Conservation (phyloP, 345 rosid species). For the thale cress (Arabidopsis thaliana) region TAIR10.1 NC_003074.8:9152001-9152500, state of each 20-base stretch:
- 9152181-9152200: conserved; percentile 1
- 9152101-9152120: background rate
- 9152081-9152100: background rate
- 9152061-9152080: background rate
- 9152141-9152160: conserved; percentile 8
- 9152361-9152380: conserved; percentile 52
- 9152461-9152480: conserved; percentile 41
- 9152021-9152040: background rate
- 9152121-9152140: conserved; percentile 9
- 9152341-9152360: conserved; percentile 60
- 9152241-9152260: conserved; percentile 51
- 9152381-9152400: conserved; percentile 19
- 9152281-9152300: conserved; percentile 52
- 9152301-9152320: conserved; percentile 25
- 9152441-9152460: conserved; percentile 49
- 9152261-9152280: conserved; percentile 44
- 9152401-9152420: conserved; percentile 5
- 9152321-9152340: background rate
- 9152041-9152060: background rate
- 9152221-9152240: conserved; percentile 39
- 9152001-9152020: conserved; percentile 9
- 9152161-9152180: background rate
- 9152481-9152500: conserved; percentile 50
- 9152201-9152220: conserved; percentile 18
- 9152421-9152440: conserved; percentile 52